These are phyloP conservation scores for Juncus inflexus DNA, from an alignment of 176 grass and related monocot species.

Conservation along the genomic window DNA sequence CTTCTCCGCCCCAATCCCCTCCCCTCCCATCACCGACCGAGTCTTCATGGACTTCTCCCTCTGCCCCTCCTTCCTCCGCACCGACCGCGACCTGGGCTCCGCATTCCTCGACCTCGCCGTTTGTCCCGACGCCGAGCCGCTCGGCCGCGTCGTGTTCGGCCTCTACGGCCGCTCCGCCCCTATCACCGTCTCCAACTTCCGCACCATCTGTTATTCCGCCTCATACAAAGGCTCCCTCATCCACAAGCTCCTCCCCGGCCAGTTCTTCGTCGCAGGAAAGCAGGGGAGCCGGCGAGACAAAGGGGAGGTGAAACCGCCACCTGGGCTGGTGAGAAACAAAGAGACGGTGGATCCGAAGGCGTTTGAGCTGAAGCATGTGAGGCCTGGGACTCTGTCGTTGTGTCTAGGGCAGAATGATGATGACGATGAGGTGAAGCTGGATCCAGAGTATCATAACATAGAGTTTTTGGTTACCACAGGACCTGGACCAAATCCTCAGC, in stretches of 20 bases:
- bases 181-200: slow-evolving; percentile 70
- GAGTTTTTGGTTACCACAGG: slow-evolving; percentile 96
- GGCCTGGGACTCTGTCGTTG: slow-evolving; percentile 78
- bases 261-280: slow-evolving; percentile 76
- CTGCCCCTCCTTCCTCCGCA: slow-evolving; percentile 71
- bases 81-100: slow-evolving; percentile 55
- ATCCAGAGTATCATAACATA: slow-evolving; percentile 76
- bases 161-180: slow-evolving; percentile 78
- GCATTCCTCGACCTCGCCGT: slow-evolving; percentile 49
- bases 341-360: slow-evolving; percentile 73
- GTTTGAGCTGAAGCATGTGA: slow-evolving; percentile 59
- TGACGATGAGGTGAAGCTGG: slow-evolving; percentile 64
- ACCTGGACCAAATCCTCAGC: slow-evolving; percentile 77
- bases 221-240: slow-evolving; percentile 80
- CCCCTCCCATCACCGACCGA: slow-evolving; percentile 62
- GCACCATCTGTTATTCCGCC: slow-evolving; percentile 52
- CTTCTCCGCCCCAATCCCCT: slow-evolving; percentile 13
- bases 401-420: slow-evolving; percentile 90
- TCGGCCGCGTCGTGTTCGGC: slow-evolving; percentile 88
- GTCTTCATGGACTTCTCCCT: slow-evolving; percentile 93
- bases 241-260: slow-evolving; percentile 78
- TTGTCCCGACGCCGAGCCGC: slow-evolving; percentile 76
- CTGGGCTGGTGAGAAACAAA: slow-evolving; percentile 50
- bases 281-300: slow-evolving; percentile 69
- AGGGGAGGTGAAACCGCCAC: slow-evolving; percentile 66